A percentile compares a stretch with the other conserved stretches of the same genome.
Conservation (phyloP, 805 yeast species). For the Trichomonascus vanleenenianus region DNA sequence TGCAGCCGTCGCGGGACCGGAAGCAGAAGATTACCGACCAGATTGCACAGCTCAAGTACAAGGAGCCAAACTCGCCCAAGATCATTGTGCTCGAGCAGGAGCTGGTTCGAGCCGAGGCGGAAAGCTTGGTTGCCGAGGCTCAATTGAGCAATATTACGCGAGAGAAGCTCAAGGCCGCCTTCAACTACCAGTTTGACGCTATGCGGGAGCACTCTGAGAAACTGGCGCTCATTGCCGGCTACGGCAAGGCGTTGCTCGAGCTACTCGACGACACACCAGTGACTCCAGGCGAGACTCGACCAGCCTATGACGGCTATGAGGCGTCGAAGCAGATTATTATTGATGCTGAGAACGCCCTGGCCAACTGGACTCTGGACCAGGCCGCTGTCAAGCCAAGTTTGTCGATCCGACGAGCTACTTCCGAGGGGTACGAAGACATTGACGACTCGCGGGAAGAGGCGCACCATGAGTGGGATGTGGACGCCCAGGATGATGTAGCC, state of each 20-base stretch:
- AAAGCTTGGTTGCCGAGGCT: constrained; percentile 97
- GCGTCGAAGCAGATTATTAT: constrained; percentile 96
- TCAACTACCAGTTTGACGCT: constrained; percentile 94
- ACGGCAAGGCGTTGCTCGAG: constrained; percentile 95
- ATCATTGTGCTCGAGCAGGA: constrained; percentile 95
- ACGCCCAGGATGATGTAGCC: too few relatives aligned
- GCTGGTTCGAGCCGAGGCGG: constrained; percentile 98
- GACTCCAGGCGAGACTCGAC: constrained; percentile 98
- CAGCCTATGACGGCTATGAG: constrained; percentile 96
- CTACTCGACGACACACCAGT: constrained; percentile 94
- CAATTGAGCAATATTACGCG: constrained; percentile 97
- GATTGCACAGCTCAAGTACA: constrained; percentile 95
- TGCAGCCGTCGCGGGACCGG: constrained; percentile 97
- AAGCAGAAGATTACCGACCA: constrained; percentile 96
- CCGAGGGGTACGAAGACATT: constrained; percentile 43
- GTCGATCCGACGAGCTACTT: constrained; percentile 69
- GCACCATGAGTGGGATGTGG: constrained; percentile 27
- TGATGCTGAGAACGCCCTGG: constrained; percentile 93
- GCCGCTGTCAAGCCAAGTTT: constrained; percentile 93
- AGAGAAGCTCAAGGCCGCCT: constrained; percentile 95
- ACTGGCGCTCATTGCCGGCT: constrained; percentile 94
- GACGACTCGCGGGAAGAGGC: constrained; percentile 34
- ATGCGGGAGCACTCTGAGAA: constrained; percentile 93
- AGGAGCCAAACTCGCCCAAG: constrained; percentile 97
- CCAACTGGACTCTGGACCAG: constrained; percentile 92